Evolutionary conservation across 345 rosid species (phyloP), one percentile per base, ranked within the genome.

Genomic region (Linum trigynum): DNA sequence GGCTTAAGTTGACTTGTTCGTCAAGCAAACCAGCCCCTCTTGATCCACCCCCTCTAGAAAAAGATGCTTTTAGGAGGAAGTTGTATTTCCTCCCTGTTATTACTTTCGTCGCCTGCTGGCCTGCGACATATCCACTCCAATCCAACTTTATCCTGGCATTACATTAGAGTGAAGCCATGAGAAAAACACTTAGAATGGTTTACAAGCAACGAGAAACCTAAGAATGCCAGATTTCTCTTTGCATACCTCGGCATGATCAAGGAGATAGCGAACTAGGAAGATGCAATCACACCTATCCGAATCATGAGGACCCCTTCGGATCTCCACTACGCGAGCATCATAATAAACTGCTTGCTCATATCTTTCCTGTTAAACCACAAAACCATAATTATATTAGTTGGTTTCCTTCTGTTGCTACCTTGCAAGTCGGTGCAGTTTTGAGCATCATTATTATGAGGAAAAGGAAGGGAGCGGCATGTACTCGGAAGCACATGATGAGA

Each of bases 401-500:
- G 32, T 23, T 23, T 23, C 32, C 32, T 23, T 23, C 32, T 23
- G 32, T 23, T 23, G 32, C 32, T 23, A 23, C 32, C 32, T 23
- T 23, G 32, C 32, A 23, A 11, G 50, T 5, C 9, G 5, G 50
- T 43, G 6, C 50, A 43, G 50, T 7, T 5, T 0, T 8, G 45
- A 41, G 1, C 0, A 41, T 8, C 45, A 41, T 41, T 4, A 4
- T 41, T 4, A 1, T 8, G 8, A 23, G 14, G 42, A 65, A 8
- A 64, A 58, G 11, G 55, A 73, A 59, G 6, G 45, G 45, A 41
- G 45, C 5, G 1, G 45, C 66, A 51, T 15, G 55, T 76, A 92
- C 96, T 89, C 79, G 89, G 76, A 79, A 89, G 78, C 96, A 89
- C 40, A 89, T 72, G 35, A 89, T 78, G 65, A 86, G 86, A 73